Conservation (phyloP, 2,329 filamentous ascomycete genomes). For the Hypoxylon sp. region DNA sequence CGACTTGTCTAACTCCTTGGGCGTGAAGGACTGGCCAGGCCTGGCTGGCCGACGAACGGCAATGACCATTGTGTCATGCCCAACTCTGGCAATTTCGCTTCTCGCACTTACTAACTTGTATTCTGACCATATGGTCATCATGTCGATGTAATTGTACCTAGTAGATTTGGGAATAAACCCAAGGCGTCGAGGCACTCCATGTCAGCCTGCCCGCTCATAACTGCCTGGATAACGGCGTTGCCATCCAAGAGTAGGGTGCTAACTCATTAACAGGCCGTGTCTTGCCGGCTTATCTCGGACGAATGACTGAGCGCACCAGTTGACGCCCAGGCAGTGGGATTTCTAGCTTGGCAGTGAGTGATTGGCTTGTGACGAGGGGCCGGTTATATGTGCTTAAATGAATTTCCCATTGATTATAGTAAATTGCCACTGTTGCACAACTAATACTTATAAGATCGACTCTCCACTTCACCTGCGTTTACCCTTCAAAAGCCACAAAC, state of each 20-base stretch:
- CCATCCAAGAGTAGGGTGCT: slow-evolving; percentile 11
- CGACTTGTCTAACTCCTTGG: slow-evolving; percentile 8
- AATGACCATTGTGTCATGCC: slow-evolving; percentile 5
- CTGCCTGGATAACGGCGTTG: slow-evolving; percentile 9
- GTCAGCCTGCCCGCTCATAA: slow-evolving; percentile 9
- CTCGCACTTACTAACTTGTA: not conserved
- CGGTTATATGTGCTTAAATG: slow-evolving; percentile 43
- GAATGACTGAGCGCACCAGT: slow-evolving; percentile 36
- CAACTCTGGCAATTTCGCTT: not conserved
- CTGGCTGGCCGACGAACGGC: slow-evolving; percentile 3
- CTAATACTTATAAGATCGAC: slow-evolving; percentile 36
- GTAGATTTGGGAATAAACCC: not conserved
- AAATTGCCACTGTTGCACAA: slow-evolving; percentile 22
- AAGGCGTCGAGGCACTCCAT: not conserved
- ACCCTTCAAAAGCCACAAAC: slow-evolving; percentile 28
- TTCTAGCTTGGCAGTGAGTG: slow-evolving; percentile 32
- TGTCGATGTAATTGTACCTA: not conserved
- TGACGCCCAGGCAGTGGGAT: slow-evolving; percentile 24
- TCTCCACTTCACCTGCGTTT: slow-evolving; percentile 25
- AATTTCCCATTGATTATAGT: slow-evolving; percentile 35
- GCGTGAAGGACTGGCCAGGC: slow-evolving; percentile 7
- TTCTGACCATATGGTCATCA: slow-evolving; percentile 3
- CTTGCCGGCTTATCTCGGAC: slow-evolving; percentile 43
- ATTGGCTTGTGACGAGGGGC: slow-evolving; percentile 44
- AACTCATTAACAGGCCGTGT: slow-evolving; percentile 19